Evolutionary conservation across 495 filamentous ascomycete genomes (phyloP), one percentile per base, ranked within the genome.

Genomic region (Pseudoneurospora amorphoporcata): DNA sequence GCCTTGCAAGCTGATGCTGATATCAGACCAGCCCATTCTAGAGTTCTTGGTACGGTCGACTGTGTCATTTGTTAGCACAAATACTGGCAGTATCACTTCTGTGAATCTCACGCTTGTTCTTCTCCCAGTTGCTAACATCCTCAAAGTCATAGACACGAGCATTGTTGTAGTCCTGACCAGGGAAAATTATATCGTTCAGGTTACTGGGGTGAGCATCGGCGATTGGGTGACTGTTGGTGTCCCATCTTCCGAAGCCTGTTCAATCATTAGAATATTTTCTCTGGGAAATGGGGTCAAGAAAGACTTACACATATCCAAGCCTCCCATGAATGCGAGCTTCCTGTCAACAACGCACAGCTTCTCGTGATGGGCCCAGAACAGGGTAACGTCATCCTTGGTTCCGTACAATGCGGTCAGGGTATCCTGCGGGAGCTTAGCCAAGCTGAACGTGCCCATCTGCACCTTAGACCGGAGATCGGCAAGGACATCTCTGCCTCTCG

Each of bases 281-380:
- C 4, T 1, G 17, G 6, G 19, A 35, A n/a, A 6, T 9, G 7
- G 35, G 17, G 23, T 41, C 19, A 43, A 17, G 10, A 41, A 6
- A 2, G 32, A 74, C 82, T 70, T 82, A 86, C 84, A 90, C 74
- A 89, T 81, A 80, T 93, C 91, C 3, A 93, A 82, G 38, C 91
- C 91, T 32, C 95, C 95, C 95, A 97, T 98, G 78, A 98, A 98
- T 23, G 92, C 94, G 74, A 89, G 87, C 10, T 84, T 82, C 2
- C 91, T 89, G 79, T 98, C 95, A 41, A 98, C 82, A 10, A 97
- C 75, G 74, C 91, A 95, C 8, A 98, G 85, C 82, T 98, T 98
- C 80, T 98, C 95, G 73, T 97, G 95, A 75, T 98, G 95, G 1
- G 95, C 94, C 94, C 94, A 98, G 81, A 93, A 98, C 5, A 98